Evolutionary conservation across 169 alveolate genomes (phyloP), one percentile per base, ranked within the genome.

Genomic region (Cryptosporidium sp.): DNA sequence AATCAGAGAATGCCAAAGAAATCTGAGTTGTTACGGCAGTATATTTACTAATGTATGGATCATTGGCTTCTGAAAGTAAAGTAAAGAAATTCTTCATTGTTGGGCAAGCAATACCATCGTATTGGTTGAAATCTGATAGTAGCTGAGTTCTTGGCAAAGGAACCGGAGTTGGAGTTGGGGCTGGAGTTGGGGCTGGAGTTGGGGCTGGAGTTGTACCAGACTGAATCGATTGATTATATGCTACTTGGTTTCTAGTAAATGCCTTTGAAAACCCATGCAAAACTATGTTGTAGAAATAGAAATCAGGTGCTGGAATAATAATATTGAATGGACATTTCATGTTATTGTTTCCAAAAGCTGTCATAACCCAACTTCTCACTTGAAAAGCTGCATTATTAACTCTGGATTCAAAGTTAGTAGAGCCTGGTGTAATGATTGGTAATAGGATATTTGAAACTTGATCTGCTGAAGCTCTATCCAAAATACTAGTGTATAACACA

Each of bases 61-160:
- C 89, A 1, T 5, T 12, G 45, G 26, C 10, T 62, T 42, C 73
- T 4, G 75, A 23, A 18, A 80, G 65, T 44, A 39, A 31, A 45
- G 61, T 48, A 37, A 26, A 48, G 16, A 80, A 21, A 33, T 80
- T 80, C 67, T 80, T 80, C 75, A 80, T 80, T 80, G 89, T 80
- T 62, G 89, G 89, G 26, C 89, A 80, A 5, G 89, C 89, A 31
- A 80, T 39, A 44, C 75, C 75, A 42, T 80, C 89, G 29, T 80
- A 80, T 45, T 80, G 89, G 51, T 80, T 80, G 21, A 80, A 60
- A 37, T 80, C 80, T 21, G 80, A 61, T 6, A 80, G 35, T 44
- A 45, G 29, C 21, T 69, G 89, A 39, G 70, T 70, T 71, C 68
- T 48, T 35, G 80, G 56, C 10, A 16, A 16, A 33, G 69, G 39